Evolutionary conservation across 441 rosid species (phyloP).

Genomic region (Arabidopsis hybrid): DNA sequence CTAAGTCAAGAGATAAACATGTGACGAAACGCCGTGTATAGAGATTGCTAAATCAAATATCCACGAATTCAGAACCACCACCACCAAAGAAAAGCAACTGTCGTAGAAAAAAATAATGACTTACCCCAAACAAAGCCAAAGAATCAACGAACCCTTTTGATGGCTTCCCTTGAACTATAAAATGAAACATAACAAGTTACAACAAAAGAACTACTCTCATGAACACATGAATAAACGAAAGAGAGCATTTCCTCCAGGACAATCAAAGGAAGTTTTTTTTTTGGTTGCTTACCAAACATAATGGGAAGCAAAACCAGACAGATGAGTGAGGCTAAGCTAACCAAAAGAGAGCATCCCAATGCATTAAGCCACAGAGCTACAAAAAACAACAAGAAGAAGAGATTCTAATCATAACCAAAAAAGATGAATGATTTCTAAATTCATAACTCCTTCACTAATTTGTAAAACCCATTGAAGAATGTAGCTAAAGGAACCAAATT

Average conservation of each 20-base stretch:
- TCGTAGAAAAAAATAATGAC: neutral
- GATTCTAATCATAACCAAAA: conserved; percentile 1
- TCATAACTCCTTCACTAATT: neutral
- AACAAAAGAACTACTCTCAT: neutral
- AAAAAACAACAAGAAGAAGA: neutral
- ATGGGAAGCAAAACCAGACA: conserved; percentile 88
- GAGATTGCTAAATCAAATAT: neutral
- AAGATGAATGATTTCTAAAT: neutral
- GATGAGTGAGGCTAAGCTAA: conserved; percentile 96
- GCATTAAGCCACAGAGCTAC: conserved; percentile 84
- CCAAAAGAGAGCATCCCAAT: conserved; percentile 95
- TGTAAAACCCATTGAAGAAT: neutral
- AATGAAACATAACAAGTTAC: neutral
- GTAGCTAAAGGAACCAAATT: conserved; percentile 1
- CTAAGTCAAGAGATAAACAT: neutral
- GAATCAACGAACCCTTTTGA: conserved; percentile 48
- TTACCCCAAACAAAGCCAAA: conserved; percentile 47
- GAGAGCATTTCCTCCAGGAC: neutral
- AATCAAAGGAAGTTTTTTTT: neutral
- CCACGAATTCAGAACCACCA: neutral
- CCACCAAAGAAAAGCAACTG: conserved; percentile 2
- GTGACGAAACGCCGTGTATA: neutral
- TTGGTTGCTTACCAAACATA: conserved; percentile 68
- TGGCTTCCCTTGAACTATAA: conserved; percentile 49
- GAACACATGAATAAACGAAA: neutral